Base-by-base conservation (phyloP, 2,329 filamentous ascomycete genomes). In the Metarhizium guizhouense region DNA sequence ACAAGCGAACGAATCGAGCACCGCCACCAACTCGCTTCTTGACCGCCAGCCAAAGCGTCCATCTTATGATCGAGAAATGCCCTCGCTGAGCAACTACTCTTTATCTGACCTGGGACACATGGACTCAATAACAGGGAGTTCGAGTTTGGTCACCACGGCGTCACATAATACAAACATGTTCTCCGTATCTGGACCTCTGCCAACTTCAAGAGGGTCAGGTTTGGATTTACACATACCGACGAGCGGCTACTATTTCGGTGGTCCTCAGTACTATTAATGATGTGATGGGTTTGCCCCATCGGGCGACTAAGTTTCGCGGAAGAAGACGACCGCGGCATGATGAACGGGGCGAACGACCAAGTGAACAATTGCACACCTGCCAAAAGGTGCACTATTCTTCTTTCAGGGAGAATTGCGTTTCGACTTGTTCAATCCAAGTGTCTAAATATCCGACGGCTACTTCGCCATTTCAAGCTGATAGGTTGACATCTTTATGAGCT, bases 31-130 rank as follows among this genome's bases (percentile, higher is more conserved):
- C 29, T 45, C 54, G 52, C 14, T 54, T 58, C 47, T 61, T 11
- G 58, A 60, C 18, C 59, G 59, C 34, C 59, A 61, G 13, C 53
- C 60, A 13, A 65, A 64, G 40, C 60, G 63, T 10, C n/a, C 57
- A 4, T 61, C 62, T 2, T 54, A 62, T 52, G 61, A 62, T 40
- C 59, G 58, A 20, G 59, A 57, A 7, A 55, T 60, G 32, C 58
- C 60, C 3, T 40, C 54, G 4, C 42, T 60, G 13, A 55, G 52
- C 13, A 58, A 60, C 48, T 61, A 61, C 51, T 45, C 38, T 30
- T 32, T 62, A 4, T 59, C 57, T 8, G 60, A 60, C 7, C 34
- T 61, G 42, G 57, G 54, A 10, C 60, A 59, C 40, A 53, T 61
- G 57, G 55, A 59, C 25, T n/a, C 55, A 6, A 50, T 58, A 36